Conservation (phyloP, 139 green algal species). For the Spirogloea muscicola region DNA sequence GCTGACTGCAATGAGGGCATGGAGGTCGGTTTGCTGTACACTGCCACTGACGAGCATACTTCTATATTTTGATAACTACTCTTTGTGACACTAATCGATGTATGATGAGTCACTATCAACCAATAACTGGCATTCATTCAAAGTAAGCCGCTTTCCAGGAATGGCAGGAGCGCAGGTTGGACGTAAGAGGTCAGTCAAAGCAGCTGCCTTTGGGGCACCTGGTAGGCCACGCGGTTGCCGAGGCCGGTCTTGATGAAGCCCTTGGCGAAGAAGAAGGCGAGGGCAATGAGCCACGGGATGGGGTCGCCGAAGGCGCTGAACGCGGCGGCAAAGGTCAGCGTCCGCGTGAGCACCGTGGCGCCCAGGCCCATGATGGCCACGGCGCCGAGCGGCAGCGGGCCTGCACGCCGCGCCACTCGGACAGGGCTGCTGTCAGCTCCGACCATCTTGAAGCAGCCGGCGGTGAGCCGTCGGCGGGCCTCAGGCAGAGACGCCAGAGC, state of each 20-base stretch:
- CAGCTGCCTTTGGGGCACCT: too few species aligned
- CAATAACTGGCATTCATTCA: too few species aligned
- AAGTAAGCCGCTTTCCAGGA: too few species aligned
- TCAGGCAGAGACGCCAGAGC: neutral
- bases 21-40: too few species aligned
- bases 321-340: constrained; percentile 89
- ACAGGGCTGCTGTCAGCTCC: neutral
- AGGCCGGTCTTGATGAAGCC: constrained; percentile 98
- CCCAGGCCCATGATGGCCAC: constrained; percentile 95
- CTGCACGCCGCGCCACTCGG: too few species aligned
- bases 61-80: too few species aligned
- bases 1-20: too few species aligned
- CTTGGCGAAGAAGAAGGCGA: constrained; percentile 96
- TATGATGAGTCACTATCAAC: too few species aligned
- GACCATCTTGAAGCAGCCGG: neutral
- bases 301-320: constrained; percentile 93
- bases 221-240: constrained; percentile 94
- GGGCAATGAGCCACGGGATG: constrained; percentile 97
- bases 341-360: constrained; percentile 86
- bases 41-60: too few species aligned
- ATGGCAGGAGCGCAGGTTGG: too few species aligned
- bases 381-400: constrained; percentile 90
- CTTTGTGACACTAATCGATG: too few species aligned
- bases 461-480: neutral
- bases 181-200: too few species aligned